These are phyloP conservation scores for Candida peoriensis DNA, from an alignment of 805 yeast species.

Conservation along the genomic window DNA sequence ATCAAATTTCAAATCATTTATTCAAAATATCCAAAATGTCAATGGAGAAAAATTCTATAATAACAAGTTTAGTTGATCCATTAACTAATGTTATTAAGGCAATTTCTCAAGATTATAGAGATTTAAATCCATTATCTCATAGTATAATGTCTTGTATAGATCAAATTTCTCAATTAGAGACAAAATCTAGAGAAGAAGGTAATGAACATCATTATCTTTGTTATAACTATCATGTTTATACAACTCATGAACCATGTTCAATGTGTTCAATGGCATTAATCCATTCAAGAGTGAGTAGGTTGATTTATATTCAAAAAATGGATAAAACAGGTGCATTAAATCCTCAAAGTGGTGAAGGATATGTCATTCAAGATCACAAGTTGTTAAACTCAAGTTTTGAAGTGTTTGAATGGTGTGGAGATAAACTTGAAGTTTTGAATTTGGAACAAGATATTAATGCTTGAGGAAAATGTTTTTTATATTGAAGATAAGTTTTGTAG, in stretches of 20 bases:
- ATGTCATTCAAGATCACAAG: slow-evolving; percentile 69
- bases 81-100: slow-evolving; percentile 30
- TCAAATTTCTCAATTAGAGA: slow-evolving; percentile 54
- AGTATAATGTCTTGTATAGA: slow-evolving; percentile 70
- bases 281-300: slow-evolving; percentile 75
- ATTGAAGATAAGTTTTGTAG: too few relatives aligned
- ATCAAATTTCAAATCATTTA: slow-evolving; percentile 32
- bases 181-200: slow-evolving; percentile 28
- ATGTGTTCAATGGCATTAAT: slow-evolving; percentile 97
- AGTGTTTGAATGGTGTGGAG: slow-evolving; percentile 66
- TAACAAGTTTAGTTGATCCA: slow-evolving; percentile 64
- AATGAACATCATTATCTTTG: slow-evolving; percentile 53
- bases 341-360: slow-evolving; percentile 55
- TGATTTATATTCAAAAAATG: slow-evolving; percentile 54
- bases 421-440: slow-evolving; percentile 21
- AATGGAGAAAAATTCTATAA: slow-evolving; percentile 37
- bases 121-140: slow-evolving; percentile 56
- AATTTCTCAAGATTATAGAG: slow-evolving; percentile 35
- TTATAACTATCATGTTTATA: slow-evolving; percentile 68
- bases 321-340: slow-evolving; percentile 49
- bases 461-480: too few relatives aligned
- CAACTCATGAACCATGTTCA: slow-evolving; percentile 93
- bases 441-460: slow-evolving; percentile 24
- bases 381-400: slow-evolving; percentile 86
- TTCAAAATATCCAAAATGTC: slow-evolving; percentile 26